These are phyloP conservation scores for Fusarium sp. DNA, from an alignment of 2,329 filamentous ascomycete species.

Conservation along the genomic window DNA sequence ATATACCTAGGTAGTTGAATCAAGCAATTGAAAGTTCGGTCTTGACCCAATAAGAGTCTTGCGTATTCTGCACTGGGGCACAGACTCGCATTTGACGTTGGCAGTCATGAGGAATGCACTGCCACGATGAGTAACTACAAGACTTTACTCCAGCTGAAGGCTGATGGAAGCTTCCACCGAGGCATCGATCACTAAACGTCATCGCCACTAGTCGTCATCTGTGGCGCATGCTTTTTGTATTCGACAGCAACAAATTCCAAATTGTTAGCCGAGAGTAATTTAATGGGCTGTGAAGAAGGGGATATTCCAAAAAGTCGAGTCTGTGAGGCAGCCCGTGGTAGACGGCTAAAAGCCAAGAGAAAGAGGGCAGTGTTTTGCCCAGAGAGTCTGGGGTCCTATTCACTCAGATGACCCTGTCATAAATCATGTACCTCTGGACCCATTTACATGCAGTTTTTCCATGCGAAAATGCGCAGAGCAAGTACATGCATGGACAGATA, in stretches of 20 bases:
- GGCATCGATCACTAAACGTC: neutral
- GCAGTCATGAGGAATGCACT: conserved; percentile 2
- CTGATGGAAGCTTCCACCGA: conserved; percentile 5
- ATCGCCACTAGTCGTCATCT: conserved; percentile 23
- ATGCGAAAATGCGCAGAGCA: neutral
- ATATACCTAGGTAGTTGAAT: neutral
- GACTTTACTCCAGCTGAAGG: neutral
- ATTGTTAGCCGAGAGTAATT: neutral
- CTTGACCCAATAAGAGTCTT: neutral
- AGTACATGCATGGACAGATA: neutral
- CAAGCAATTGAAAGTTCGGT: neutral
- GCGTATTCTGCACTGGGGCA: neutral
- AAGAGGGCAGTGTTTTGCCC: neutral
- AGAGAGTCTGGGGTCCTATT: neutral
- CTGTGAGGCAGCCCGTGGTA: conserved; percentile 20
- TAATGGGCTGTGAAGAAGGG: neutral
- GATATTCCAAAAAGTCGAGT: neutral
- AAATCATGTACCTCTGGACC: neutral
- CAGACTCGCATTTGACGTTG: neutral
- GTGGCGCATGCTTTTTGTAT: conserved; percentile 26
- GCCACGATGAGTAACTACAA: neutral
- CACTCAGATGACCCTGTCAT: neutral
- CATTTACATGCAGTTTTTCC: neutral
- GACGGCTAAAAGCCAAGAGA: neutral
- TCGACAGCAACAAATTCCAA: neutral